phyloP scores from a whole-genome alignment of 2,329 filamentous ascomycete species.

The Colletotrichum endophyticum region DNA sequence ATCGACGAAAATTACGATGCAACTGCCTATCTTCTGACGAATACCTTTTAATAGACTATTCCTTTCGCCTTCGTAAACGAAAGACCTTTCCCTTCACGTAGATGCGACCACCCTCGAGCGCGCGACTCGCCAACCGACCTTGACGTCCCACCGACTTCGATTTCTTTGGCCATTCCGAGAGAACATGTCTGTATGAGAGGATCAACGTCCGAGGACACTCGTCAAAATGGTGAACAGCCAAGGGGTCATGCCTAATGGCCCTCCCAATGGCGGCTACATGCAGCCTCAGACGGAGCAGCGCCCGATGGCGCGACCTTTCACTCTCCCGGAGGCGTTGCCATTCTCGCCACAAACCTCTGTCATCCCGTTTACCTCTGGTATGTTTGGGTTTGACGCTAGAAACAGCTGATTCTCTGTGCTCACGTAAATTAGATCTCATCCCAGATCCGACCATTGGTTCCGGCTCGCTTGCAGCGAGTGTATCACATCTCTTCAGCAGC shows the following conservation, averaged over 20 bases:
- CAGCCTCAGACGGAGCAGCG: constrained; percentile 16
- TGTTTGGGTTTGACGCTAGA: constrained; percentile 23
- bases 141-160: background rate
- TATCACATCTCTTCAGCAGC: constrained; percentile 56
- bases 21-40: background rate
- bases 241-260: constrained; percentile 15
- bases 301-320: constrained; percentile 51
- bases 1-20: background rate
- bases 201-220: constrained; percentile 2
- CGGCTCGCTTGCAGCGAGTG: constrained; percentile 54
- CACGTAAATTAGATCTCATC: constrained; percentile 59
- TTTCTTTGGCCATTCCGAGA: background rate
- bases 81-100: background rate
- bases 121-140: background rate
- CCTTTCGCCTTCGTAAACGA: background rate
- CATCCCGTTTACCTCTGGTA: constrained; percentile 78
- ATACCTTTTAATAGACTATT: background rate
- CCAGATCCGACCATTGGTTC: constrained; percentile 67
- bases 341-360: constrained; percentile 84
- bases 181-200: constrained; percentile 13
- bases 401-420: background rate
- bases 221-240: constrained; percentile 14
- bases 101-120: background rate
- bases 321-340: constrained; percentile 78
- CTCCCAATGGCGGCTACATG: constrained; percentile 16